Evolutionary conservation across 2,329 filamentous ascomycete genomes (phyloP), one percentile per base, ranked within the genome.

Genomic region (Dothistroma septosporum): DNA sequence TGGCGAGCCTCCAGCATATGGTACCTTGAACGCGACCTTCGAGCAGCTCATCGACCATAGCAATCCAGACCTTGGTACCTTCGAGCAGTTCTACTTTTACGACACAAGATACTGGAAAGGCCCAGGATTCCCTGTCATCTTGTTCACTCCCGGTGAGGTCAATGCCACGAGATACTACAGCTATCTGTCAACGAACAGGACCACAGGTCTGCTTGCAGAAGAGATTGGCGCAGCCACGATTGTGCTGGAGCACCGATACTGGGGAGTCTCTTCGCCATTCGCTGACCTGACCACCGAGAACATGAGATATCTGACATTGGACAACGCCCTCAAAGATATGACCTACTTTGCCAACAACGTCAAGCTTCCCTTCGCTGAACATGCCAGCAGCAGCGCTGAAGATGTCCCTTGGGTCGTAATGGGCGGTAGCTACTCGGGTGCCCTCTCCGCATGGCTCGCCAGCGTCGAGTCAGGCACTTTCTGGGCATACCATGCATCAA

Each of bases 401-500:
- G 74, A 78, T 12, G 80, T 82, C 69, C 83, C 84, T 2, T 86
- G 84, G 83, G 77, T 86, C 5, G 75, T 82, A 52, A 65, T 65
- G 61, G 84, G 84, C 14, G 83, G 82, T 31, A 84, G 81, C 0
- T 86, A 86, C 69, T 79, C 78, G 33, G 84, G 83, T 46, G 81
- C 82, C 5, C 73, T 86, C 16, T 71, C 82, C 1, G 83, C 82
- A 0, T 85, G 83, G 83, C 82, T 78, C 2, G 80, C 80, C 37
- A 79, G 79, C 12, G 73, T 80, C 2, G 73, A 77, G 1, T 82
- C 83, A 0, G 83, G 81, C 7, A 85, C 82, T 0, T 83, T 84
- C 71, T 86, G 83, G 83, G 83, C 83, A 1, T 85, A 85, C 64
- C 82, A 84, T 70, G 75, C 83, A 2, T 82, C 80, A 32, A 82